Base-by-base conservation (phyloP, 768 basidiomycete species). In the Pholiota molesta region DNA sequence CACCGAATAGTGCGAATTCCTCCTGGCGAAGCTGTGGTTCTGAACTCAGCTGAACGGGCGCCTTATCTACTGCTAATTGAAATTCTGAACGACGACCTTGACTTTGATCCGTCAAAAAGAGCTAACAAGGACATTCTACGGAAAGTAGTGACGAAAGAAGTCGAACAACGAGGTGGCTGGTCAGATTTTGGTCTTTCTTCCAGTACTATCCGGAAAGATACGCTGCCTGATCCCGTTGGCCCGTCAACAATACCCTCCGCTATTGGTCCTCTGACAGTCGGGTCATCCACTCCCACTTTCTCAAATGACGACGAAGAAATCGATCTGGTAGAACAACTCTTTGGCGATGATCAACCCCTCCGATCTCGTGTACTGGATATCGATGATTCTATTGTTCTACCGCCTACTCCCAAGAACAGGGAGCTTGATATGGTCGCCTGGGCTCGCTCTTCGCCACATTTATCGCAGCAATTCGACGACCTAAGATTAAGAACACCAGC, bases 1-100 rank as follows among this genome's bases (percentile, higher is more conserved):
- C 95, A 98, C 72, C 90, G 94, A 45, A 94, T 99, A 55, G 95
- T 99, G 55, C 89, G 97, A 65, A 97, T 99, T 70, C 96, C 97
- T 11, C 97, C 97, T 2, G 94, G 96, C 14, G 97, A 99, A 78
- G 92, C 94, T 60, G 97, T 99, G 49, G 97, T 99, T 10, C 83
- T 99, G 28, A 99, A 99, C 72, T 99, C 97, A 19, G 97, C 97
- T 3, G 96, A 99, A 75, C 86, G 92, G 37, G 95, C 95, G 0
- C 97, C 97, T 5, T 99, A 93, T 72, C 82, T 99, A 19, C 84
- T 99, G 23, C 82, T 96, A 63, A 86, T 99, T 61, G 97, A 99
- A 75, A 90, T 99, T 49, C 81, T 99, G 31, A 85, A 87, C 63
- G 89, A 87, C 33, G 97, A 99, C 68, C 83, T 99, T 35, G 92